Base-by-base conservation (phyloP, 192 early-diverging fungal genomes). In the Backusella morwellensis region DNA sequence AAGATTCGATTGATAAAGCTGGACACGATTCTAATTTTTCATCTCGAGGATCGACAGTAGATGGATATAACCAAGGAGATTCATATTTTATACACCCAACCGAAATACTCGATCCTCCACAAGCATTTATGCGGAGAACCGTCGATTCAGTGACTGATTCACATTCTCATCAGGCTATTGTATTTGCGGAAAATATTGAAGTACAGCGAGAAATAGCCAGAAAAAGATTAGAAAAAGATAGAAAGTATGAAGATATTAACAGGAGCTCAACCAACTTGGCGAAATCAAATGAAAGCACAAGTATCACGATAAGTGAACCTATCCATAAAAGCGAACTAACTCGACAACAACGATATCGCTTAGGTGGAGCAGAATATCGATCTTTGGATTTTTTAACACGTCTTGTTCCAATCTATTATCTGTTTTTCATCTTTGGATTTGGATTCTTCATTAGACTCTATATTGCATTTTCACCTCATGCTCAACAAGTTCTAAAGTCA, bases 331-430 rank as follows among this genome's bases (percentile, higher is more conserved):
- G 78, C 50, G 77, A 78, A 23, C 68, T 82, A n/a, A 82, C 81
- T 3, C 66, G 74, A 68, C 75, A 78, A 35, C 77, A 82, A 14
- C 74, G 77, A 6, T 77, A 76, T 44, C 41, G 74, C 15, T 21
- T 82, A 40, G 81, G 81, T 23, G 81, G 81, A 9, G 75, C 75
- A 8, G 81, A 82, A 70, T 82, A 82, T 19, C 66, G 81, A 47
- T 75, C 81, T 2, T 59, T 82, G 21, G 75, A 79, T 23, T 73
- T 77, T 6, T 54, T 82, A 15, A 38, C 72, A 35, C 36, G 35
- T 7, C 73, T 82, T 21, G 75, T 82, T 32, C 77, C 81, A 11
- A 21, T 72, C 9, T 82, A 82, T 67, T 82, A 79, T 9, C 15
- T 82, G 4, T 82, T 68, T 75, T 71, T 41, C 23, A 76, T 79